These are phyloP conservation scores for Lippia alba DNA, from an alignment of 305 asterid genomes.

Conservation along the genomic window DNA sequence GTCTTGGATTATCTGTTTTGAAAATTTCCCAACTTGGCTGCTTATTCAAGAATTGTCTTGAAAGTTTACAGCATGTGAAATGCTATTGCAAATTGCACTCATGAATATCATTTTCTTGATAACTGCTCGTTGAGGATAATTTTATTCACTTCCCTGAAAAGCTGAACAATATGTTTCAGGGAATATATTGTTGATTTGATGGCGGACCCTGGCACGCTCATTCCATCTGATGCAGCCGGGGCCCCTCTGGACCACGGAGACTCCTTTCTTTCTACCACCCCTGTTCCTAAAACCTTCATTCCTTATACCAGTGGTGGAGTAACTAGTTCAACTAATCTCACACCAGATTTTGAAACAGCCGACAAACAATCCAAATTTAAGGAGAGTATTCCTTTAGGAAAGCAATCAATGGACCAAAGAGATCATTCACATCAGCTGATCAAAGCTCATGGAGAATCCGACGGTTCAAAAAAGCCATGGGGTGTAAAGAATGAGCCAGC, in stretches of 20 bases:
- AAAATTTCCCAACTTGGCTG: slow-evolving; percentile 4
- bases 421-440: slow-evolving; percentile 35
- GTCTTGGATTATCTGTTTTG: slow-evolving; percentile 21
- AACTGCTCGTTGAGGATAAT: slow-evolving; percentile 27
- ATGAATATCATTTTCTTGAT: slow-evolving; percentile 24
- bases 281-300: slow-evolving; percentile 40
- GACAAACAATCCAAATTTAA: slow-evolving; percentile 44
- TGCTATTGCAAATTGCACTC: slow-evolving; percentile 13
- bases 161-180: slow-evolving; percentile 57
- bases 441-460: slow-evolving; percentile 43
- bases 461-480: slow-evolving; percentile 37
- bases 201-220: slow-evolving; percentile 97
- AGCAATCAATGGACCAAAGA: slow-evolving; percentile 37
- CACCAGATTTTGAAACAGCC: slow-evolving; percentile 37
- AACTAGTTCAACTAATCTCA: slow-evolving; percentile 47
- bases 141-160: slow-evolving; percentile 23
- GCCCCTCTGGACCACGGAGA: slow-evolving; percentile 49
- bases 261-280: slow-evolving; percentile 38
- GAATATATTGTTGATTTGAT: slow-evolving; percentile 93
- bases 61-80: slow-evolving; percentile 21
- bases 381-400: slow-evolving; percentile 42
- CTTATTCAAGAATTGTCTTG: slow-evolving; percentile 22
- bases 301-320: slow-evolving; percentile 50
- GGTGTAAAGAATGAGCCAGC: slow-evolving; percentile 45
- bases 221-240: slow-evolving; percentile 84